Base-by-base conservation (phyloP, 495 filamentous ascomycete species). In the Cercophora sp. region DNA sequence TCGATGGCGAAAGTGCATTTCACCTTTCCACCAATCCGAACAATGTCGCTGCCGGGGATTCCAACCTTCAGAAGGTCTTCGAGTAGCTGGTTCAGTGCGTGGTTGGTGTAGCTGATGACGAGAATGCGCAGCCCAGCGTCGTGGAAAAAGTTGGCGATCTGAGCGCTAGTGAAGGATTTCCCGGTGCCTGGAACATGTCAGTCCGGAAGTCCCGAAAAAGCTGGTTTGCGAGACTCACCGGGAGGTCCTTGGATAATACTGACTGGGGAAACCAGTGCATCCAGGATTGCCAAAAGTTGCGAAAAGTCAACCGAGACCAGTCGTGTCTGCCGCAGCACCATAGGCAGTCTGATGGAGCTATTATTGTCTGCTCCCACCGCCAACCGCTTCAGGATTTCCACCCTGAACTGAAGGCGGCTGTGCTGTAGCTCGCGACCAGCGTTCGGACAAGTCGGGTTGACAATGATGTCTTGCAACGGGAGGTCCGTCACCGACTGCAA, bases 231-330 rank as follows among this genome's bases (percentile, higher is more conserved):
- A 4, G 48, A 52, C 70, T 37, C 72, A 86, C 85, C 86, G 66
- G 88, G 88, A 0, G 88, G 87, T 0, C 88, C 88, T 66, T 91
- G 87, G 11, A 91, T 85, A 1, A 85, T 59, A 57, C 81, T 83
- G 3, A 91, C 70, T 10, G 62, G 64, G 18, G 77, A 79, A 0
- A 52, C 68, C 29, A 91, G 57, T 0, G 81, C 80, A 3, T 71
- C 61, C 9, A 82, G 22, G 0, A 91, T 56, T 15, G 85, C 85
- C 1, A 69, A 52, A 4, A 74, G 60, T 51, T 91, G 87, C 0
- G 85, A 82, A 0, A 58, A 26, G 48, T 89, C 86, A 1, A 88
- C 61, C 1, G 45, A 61, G 9, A 82, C 61, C 6, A 13, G 29
- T 13, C 8, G 8, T 52, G 23, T 19, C 18, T 6, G 20, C 16